Evolutionary conservation across 2,329 filamentous ascomycete species (phyloP), one percentile per base, ranked within the genome.

Genomic region (Coleophoma crateriformis): DNA sequence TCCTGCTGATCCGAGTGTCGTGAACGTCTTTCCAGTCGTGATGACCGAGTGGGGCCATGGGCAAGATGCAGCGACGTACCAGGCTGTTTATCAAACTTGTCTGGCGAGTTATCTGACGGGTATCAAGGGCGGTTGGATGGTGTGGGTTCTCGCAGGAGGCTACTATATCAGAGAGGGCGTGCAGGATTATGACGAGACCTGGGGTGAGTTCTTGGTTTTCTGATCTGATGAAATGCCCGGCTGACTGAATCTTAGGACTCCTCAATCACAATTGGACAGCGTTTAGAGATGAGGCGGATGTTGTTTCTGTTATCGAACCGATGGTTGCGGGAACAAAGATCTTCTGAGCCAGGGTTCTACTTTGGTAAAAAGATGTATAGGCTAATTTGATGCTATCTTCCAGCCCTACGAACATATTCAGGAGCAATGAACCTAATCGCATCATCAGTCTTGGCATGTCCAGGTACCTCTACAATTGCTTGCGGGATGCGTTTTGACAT

Each of bases 61-160:
- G 43, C 74, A 77, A 67, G 71, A 76, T 47, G 67, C 67, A 3
- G 66, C 60, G 3, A 73, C 71, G 1, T 79, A 73, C 64, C 58
- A 67, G 41, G 63, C 66, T 8, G 71, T 74, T 2, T 84, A 84
- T 59, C 68, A 76, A 3, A 70, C 68, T 12, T 82, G 79, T 54
- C 61, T 82, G 53, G 68, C 71, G 5, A 64, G 64, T 13, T 81
- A 72, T 58, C 61, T 84, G 45, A 71, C 73, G 0, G 61, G 66
- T 37, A 65, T 73, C 57, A 70, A 76, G 64, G 71, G 73, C 0
- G 73, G 79, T 12, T 80, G 79, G 79, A 72, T 77, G 62, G 69
- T 78, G 64, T 83, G 79, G 76, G 81, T 80, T 33, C 48, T 85
- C 13, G 70, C 71, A 0, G 79, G 78, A 1, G 79, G 76, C 58